These are phyloP conservation scores for Ambrosia trifida DNA, from an alignment of 129 eudicot species.

Conservation along the genomic window DNA sequence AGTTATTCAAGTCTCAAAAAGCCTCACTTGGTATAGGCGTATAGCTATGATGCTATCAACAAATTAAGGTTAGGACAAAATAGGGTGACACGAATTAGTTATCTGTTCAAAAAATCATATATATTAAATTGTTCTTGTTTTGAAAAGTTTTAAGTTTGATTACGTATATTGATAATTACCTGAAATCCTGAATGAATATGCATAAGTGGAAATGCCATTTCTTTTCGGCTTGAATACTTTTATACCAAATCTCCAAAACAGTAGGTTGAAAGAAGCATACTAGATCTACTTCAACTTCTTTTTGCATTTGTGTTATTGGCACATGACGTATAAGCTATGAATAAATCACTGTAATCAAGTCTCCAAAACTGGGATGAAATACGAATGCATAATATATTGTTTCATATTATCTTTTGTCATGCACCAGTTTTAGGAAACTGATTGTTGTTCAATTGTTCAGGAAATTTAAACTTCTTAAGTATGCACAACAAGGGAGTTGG, in stretches of 20 bases:
- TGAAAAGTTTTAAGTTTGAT: neutral
- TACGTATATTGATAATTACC: constrained; percentile 1
- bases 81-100: neutral
- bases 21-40: constrained; percentile 14
- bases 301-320: neutral
- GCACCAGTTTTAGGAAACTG: constrained; percentile 45
- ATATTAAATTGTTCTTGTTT: neutral
- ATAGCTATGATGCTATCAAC: neutral
- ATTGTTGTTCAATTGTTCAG: constrained; percentile 70
- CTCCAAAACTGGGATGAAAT: constrained; percentile 25
- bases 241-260: constrained; percentile 13
- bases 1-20: constrained; percentile 2
- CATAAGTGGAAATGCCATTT: neutral
- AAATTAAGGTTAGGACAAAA: neutral
- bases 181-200: neutral
- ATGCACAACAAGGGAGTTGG: constrained; percentile 69
- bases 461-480: constrained; percentile 53
- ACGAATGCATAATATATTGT: constrained; percentile 30
- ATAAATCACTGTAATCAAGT: constrained; percentile 17
- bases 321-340: constrained; percentile 18
- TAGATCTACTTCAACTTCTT: constrained; percentile 9
- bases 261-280: constrained; percentile 16
- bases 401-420: constrained; percentile 30
- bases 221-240: neutral
- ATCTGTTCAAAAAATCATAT: neutral